Evolutionary conservation across 768 basidiomycete species (phyloP).

Genomic region (Stropharia rugosoannulata): DNA sequence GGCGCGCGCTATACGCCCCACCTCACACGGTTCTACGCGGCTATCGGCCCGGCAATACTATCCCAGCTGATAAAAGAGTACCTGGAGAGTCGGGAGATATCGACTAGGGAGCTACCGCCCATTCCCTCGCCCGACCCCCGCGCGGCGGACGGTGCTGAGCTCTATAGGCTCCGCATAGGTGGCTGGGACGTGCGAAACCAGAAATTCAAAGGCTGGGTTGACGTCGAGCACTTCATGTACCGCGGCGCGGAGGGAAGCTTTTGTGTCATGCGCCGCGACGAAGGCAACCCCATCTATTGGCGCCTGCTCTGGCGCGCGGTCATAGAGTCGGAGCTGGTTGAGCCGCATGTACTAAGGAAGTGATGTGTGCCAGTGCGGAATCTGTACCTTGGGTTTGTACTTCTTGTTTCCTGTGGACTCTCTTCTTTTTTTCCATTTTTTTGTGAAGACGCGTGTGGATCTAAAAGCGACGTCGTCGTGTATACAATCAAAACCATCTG

Average conservation of each 20-base stretch:
- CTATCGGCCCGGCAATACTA: conserved; percentile 51
- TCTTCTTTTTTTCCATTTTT: no score
- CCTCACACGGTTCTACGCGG: conserved; percentile 80
- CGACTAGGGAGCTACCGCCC: conserved; percentile 34
- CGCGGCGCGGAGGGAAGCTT: conserved; percentile 55
- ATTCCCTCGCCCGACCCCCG: conserved; percentile 6
- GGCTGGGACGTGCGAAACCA: conserved; percentile 65
- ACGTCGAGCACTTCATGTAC: conserved; percentile 61
- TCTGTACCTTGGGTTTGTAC: no score
- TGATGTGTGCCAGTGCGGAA: background rate
- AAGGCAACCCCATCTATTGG: conserved; percentile 82
- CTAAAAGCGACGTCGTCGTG: no score
- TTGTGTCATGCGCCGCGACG: conserved; percentile 68
- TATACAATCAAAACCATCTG: no score
- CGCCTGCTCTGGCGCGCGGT: conserved; percentile 70
- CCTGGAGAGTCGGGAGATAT: conserved; percentile 46
- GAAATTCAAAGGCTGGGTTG: conserved; percentile 72
- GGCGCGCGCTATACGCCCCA: conserved; percentile 73
- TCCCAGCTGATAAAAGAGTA: conserved; percentile 53
- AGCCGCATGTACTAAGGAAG: conserved; percentile 55
- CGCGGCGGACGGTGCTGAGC: conserved; percentile 17
- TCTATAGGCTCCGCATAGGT: conserved; percentile 56
- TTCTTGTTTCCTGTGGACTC: no score
- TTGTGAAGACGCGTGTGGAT: no score
- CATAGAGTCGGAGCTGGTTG: conserved; percentile 48